Base-by-base conservation (phyloP, 176 grass and related monocot genomes). In the Bonia amplexicaulis region DNA sequence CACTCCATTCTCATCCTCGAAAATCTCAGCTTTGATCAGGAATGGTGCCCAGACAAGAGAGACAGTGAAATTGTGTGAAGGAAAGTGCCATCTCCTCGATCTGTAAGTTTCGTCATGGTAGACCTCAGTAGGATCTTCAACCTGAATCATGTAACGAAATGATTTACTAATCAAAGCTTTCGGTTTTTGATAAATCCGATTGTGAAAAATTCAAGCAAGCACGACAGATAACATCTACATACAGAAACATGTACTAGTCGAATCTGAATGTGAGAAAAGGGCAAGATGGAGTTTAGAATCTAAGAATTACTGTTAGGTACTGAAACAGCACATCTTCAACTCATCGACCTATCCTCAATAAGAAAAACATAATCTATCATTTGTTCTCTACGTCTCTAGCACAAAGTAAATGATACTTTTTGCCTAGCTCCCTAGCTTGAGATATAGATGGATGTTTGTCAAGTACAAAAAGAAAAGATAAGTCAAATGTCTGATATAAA, bases 11-110 rank as follows among this genome's bases (percentile, higher is more conserved):
- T 94, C 86, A 57, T 99, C 91, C 85, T 99, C 96, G 48, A 94
- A 99, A 41, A 94, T 91, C 63, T 99, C 92, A 12, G 91, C 90
- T 85, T 89, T 85, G 27, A 92, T 66, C 4, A 96, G 84, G 75
- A 94, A 96, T 15, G 93, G 97, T 0, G 85, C 86, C 97, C 97
- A 99, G 29, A 99, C 61, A 76, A 96, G 90, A 27, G 96, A 99
- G 1, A 96, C 66, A 0, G 88, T 96, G 61, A 96, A 91, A 66
- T 99, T 96, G 92, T 96, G 57, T 0, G 70, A 89, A 61, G 85
- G 76, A 27, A 99, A 92, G 73, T 86, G 84, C 93, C 93, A 99
- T 78, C 84, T 88, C 72, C 97, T 87, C 8, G 93, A 94, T 87
- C 73, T 93, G 81, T 72, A 99, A 3, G 77, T 77, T 31, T 79